Percentiles rank a stretch among this genome's conserved stretches.
These are phyloP conservation scores for Metrosideros polymorpha DNA, from an alignment of 441 rosid genomes.

Conservation along the genomic window DNA sequence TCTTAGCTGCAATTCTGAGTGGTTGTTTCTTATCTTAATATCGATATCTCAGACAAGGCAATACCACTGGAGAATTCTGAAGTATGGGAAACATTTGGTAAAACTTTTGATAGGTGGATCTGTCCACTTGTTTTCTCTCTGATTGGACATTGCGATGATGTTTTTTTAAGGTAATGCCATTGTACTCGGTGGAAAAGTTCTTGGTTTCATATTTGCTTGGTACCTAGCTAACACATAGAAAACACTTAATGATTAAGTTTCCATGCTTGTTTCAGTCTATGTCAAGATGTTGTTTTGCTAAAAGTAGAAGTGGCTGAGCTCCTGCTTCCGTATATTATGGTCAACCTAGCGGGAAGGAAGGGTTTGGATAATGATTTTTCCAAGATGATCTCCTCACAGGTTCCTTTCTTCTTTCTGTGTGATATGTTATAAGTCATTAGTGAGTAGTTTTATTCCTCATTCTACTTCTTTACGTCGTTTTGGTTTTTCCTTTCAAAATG, in stretches of 20 bases:
- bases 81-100: conserved; percentile 74
- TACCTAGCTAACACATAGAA: background rate
- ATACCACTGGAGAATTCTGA: conserved; percentile 51
- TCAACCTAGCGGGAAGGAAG: conserved; percentile 66
- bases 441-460: background rate
- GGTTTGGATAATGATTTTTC: conserved; percentile 44
- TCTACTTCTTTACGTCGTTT: background rate
- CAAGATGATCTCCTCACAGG: conserved; percentile 66
- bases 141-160: conserved; percentile 67
- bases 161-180: conserved; percentile 58
- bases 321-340: conserved; percentile 65
- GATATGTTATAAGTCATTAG: background rate
- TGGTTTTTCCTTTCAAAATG: background rate
- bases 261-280: conserved; percentile 48
- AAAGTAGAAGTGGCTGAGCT: conserved; percentile 95
- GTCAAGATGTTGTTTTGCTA: conserved; percentile 73
- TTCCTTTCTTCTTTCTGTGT: conserved; percentile 2
- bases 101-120: conserved; percentile 81
- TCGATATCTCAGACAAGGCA: conserved; percentile 43
- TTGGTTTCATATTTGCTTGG: background rate
- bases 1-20: background rate
- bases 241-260: conserved; percentile 8
- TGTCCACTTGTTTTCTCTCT: conserved; percentile 82
- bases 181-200: background rate
- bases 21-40: conserved; percentile 9